These are phyloP conservation scores for Lojkania enalia DNA, from an alignment of 2,329 filamentous ascomycete genomes.

Conservation along the genomic window DNA sequence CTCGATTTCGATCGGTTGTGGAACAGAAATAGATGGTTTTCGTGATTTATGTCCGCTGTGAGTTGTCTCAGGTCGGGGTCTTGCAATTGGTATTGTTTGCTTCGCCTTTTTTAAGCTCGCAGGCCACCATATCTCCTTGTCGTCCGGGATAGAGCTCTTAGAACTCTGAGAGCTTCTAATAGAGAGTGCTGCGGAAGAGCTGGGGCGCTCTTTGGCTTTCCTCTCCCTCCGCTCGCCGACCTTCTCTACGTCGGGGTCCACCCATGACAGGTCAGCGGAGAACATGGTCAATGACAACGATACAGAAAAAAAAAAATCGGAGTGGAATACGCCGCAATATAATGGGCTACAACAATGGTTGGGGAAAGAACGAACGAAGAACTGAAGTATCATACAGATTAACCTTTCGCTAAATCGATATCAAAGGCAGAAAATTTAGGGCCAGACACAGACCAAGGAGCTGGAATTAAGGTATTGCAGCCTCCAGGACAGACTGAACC, in stretches of 20 bases:
- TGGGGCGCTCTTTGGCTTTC: conserved; percentile 32
- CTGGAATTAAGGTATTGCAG: conserved; percentile 24
- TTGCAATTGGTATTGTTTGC: conserved; percentile 24
- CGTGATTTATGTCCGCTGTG: conserved; percentile 19
- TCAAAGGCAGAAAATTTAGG: conserved; percentile 20
- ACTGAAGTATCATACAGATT: conserved; percentile 18
- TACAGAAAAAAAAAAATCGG: conserved; percentile 5
- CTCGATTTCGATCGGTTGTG: conserved; percentile 14
- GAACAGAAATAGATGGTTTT: conserved; percentile 14
- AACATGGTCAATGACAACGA: conserved; percentile 36
- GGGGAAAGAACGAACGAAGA: conserved; percentile 18
- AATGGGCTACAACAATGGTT: conserved; percentile 20
- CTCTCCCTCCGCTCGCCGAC: conserved; percentile 44
- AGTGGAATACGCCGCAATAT: conserved; percentile 17
- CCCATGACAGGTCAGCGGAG: conserved; percentile 45
- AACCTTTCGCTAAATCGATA: conserved; percentile 22
- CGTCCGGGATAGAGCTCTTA: conserved; percentile 27
- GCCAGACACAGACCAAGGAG: conserved; percentile 27
- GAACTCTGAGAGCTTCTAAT: conserved; percentile 29
- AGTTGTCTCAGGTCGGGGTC: conserved; percentile 23
- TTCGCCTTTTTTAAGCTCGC: conserved; percentile 39
- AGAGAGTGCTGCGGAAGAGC: conserved; percentile 24
- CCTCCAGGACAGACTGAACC: conserved; percentile 26
- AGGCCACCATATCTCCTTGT: conserved; percentile 39
- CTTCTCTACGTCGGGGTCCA: conserved; percentile 36